Percentiles rank a stretch among this genome's conserved stretches.
phyloP scores from a whole-genome alignment of 805 yeast species.

The Saturnispora gosingensis region DNA sequence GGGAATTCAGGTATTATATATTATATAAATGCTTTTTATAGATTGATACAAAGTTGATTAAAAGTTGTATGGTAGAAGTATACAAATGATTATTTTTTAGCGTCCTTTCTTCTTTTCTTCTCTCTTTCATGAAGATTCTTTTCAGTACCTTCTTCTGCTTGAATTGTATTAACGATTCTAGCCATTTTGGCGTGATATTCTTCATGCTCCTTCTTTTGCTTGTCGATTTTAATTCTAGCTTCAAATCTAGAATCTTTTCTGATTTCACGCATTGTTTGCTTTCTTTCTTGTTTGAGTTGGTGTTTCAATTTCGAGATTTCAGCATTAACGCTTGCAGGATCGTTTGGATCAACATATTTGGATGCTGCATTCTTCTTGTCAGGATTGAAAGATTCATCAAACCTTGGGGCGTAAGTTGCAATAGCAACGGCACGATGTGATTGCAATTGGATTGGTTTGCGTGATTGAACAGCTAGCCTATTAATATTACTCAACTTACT shows the following conservation, averaged over 20 bases:
- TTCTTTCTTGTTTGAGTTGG: slow-evolving; percentile 85
- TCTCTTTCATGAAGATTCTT: slow-evolving; percentile 88
- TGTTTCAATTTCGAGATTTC: slow-evolving; percentile 77
- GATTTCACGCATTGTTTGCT: slow-evolving; percentile 78
- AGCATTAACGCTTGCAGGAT: slow-evolving; percentile 68
- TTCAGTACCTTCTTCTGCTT: slow-evolving; percentile 92
- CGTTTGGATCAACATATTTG: slow-evolving; percentile 35
- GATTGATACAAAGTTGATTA: not conserved
- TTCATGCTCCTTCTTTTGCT: slow-evolving; percentile 63
- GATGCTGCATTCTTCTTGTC: slow-evolving; percentile 60
- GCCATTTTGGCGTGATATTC: slow-evolving; percentile 90
- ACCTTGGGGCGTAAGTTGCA: slow-evolving; percentile 79
- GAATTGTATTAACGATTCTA: slow-evolving; percentile 72
- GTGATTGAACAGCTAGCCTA: slow-evolving; percentile 39
- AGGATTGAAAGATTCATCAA: slow-evolving; percentile 93
- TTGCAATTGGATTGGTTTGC: slow-evolving; percentile 72
- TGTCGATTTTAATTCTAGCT: slow-evolving; percentile 75
- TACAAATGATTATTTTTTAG: slow-evolving; percentile 21
- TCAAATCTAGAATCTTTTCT: slow-evolving; percentile 82
- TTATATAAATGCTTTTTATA: not conserved
- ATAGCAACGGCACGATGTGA: slow-evolving; percentile 77
- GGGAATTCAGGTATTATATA: not conserved
- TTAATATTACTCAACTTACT: slow-evolving; percentile 40
- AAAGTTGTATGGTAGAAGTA: not conserved
- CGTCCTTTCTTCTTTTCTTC: slow-evolving; percentile 44